Conservation (phyloP, 768 basidiomycete genomes). For the Suillus americanus region DNA sequence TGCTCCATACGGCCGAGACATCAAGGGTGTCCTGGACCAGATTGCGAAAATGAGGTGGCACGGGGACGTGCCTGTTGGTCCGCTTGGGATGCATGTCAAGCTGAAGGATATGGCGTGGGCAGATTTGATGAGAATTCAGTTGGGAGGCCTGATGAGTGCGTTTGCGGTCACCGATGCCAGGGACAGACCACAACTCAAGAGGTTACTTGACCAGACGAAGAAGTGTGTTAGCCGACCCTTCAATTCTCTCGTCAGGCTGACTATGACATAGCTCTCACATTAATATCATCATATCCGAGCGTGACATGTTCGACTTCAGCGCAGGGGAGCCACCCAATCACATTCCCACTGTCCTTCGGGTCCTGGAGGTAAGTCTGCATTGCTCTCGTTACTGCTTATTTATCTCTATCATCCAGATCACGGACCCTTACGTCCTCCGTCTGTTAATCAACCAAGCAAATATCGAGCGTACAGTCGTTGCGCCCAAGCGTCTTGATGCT, state of each 20-base stretch:
- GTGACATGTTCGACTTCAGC: constrained; percentile 80
- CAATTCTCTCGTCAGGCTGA: background rate
- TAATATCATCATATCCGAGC: constrained; percentile 62
- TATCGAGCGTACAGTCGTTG: constrained; percentile 75
- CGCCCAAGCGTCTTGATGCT: constrained; percentile 60
- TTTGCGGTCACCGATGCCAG: constrained; percentile 74
- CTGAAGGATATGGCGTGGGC: constrained; percentile 71
- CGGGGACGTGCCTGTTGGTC: constrained; percentile 71
- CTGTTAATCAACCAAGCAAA: constrained; percentile 72
- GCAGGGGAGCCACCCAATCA: constrained; percentile 64
- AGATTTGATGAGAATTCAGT: constrained; percentile 57
- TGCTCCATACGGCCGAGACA: constrained; percentile 60
- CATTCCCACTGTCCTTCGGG: constrained; percentile 76
- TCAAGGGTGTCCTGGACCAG: constrained; percentile 53
- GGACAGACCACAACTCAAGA: constrained; percentile 59
- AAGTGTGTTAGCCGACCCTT: constrained; percentile 53
- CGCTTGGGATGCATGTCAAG: constrained; percentile 77
- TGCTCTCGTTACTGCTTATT: background rate
- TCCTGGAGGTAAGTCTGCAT: constrained; percentile 61
- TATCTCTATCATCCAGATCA: constrained; percentile 49
- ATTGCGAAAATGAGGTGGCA: constrained; percentile 57
- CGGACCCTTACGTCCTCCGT: constrained; percentile 71
- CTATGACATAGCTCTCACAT: constrained; percentile 38
- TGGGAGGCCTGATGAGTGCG: constrained; percentile 58
- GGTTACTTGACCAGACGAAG: constrained; percentile 53